Base-by-base conservation (phyloP, 768 basidiomycete genomes). In the Tulasnella sp. region DNA sequence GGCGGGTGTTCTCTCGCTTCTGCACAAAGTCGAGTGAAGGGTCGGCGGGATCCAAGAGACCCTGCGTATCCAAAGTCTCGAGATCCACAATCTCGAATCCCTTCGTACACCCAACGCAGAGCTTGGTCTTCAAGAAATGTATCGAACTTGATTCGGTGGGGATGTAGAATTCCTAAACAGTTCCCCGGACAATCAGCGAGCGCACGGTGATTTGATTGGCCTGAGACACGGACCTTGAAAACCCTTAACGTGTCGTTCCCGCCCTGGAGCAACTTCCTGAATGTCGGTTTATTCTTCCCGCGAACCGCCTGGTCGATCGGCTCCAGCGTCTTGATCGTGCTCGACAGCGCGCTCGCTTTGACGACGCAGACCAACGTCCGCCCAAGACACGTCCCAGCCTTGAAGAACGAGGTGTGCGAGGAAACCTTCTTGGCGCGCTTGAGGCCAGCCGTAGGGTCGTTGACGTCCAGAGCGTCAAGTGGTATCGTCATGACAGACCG, bases 11-110 rank as follows among this genome's bases (percentile, higher is more conserved):
- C 82, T 97, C 95, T 77, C 91, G 85, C 83, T 91, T 94, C 79
- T 94, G 87, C 39, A 98, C 94, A 84, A 99, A 98, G 78, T 99
- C 96, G 45, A 99, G 87, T 17, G 91, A 91, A 77, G 89, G 88
- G 81, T 99, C 97, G 14, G 90, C 88, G 0, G 97, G 97, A 83
- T 99, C 97, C 72, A 99, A 86, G 79, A 99, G 83, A 3, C 94
- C 94, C 84, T 99, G 97, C 54, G 97, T 98, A 82, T 99, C 97
- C 83, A 99, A 85, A 77, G 92, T 96, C 83, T 98, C 96, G 49
- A 99, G 88, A 82, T 99, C 97, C 78, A 99, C 94, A 79, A 99
- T 98, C 84, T 99, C 97, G 82, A 99, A 99, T 22, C 97, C 97
- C 80, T 94, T 92, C 12, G 96, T 93, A 81, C 96, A 97, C 1